phyloP scores from a whole-genome alignment of 345 rosid species.

The Anacardium occidentale region DNA sequence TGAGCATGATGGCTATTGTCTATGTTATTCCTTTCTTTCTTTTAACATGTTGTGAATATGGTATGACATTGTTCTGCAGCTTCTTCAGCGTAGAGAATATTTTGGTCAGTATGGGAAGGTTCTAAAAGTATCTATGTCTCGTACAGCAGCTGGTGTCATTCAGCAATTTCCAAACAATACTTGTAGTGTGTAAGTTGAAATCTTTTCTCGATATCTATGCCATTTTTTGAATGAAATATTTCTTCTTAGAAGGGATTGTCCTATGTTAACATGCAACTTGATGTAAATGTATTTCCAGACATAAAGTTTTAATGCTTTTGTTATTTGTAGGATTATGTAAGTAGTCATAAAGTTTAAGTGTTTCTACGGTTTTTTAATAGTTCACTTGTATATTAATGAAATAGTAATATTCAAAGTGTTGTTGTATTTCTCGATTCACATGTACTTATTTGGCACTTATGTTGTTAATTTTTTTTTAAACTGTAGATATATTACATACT shows the following conservation, averaged over 20 bases:
- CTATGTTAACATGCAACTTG: neutral
- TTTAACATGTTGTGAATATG: neutral
- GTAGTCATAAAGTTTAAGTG: neutral
- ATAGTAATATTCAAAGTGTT: neutral
- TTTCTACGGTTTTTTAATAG: too few species aligned
- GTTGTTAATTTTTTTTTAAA: neutral
- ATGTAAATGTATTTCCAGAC: neutral
- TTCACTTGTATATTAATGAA: neutral
- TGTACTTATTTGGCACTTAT: neutral
- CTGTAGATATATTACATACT: conserved; percentile 74
- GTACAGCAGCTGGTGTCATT: conserved; percentile 77
- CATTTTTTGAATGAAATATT: neutral
- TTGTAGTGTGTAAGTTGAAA: conserved; percentile 80
- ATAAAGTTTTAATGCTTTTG: neutral
- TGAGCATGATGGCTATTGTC: neutral
- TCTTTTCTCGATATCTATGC: neutral
- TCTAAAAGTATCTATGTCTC: conserved; percentile 85
- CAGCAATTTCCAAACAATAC: conserved; percentile 86
- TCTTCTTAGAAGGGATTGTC: neutral
- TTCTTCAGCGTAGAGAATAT: conserved; percentile 72
- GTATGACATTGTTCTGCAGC: conserved; percentile 38
- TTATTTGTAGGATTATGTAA: neutral
- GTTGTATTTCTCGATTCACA: neutral
- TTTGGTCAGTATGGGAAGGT: conserved; percentile 95
- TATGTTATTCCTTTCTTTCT: neutral